Evolutionary conservation across 805 yeast genomes (phyloP), one percentile per base, ranked within the genome.

Genomic region (Schwanniomyces sp.): DNA sequence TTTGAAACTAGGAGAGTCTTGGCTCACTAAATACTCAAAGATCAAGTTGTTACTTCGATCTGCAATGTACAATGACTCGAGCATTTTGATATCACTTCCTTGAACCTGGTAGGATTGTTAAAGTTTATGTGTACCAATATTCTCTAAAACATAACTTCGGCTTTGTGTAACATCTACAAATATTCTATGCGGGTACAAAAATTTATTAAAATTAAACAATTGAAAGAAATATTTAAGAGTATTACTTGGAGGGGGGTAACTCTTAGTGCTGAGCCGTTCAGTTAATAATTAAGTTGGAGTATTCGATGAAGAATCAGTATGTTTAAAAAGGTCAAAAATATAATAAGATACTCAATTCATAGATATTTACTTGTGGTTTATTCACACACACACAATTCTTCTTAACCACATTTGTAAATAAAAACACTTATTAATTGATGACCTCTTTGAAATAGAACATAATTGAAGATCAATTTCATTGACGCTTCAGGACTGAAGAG

Each of bases 21-120:
- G 58, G 30, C 60, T 59, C 16, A 58, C 60, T 34, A 67, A 58
- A 52, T 66, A 69, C 55, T 73, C 76, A 52, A 61, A 70, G 43
- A 71, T 65, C 43, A 73, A 54, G 42, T 60, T 59, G 45, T 64
- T 61, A 34, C 59, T 62, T 18, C 57, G 34, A 52, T 72, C 76
- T 7, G 76, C 58, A n/a, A 73, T 68, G 56, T 70, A 73, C n/a
- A 73, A 63, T 1, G 73, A 74, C 47, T 70, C 72, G 48, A 73
- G 61, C 77, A 73, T 72, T 38, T 44, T 37, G 60, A 21, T 34
- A 24, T 18, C 2, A 14, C 16, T 21, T 21, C 24, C 24, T 21
- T 21, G 24, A 21, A 4, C 24, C 5, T 3, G 5, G 3, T 21
- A 21, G 5, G 24, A 21, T 21, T 21, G 24, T 12, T 30, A 7